Evolutionary conservation across 306 rosid species (phyloP).

Genomic region (Abrus pulchellus): DNA sequence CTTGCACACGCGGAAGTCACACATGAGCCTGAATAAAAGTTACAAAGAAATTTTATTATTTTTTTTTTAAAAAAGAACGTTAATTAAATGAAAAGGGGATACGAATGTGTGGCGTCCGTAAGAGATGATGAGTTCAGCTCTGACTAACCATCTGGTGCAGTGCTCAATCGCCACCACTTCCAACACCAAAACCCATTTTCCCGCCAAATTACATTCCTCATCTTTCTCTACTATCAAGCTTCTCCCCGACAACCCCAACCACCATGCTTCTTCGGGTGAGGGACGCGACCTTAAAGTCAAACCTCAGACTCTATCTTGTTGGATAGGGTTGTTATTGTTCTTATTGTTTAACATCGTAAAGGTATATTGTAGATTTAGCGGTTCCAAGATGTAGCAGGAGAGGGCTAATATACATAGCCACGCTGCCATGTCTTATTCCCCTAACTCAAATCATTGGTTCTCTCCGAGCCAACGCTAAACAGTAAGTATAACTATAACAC

Average conservation of each 20-base stretch:
- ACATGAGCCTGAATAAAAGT: no score
- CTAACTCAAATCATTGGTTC: conserved; percentile 48
- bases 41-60: not conserved
- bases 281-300: not conserved
- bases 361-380: conserved; percentile 4
- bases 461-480: conserved; percentile 57
- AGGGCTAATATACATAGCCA: conserved; percentile 60
- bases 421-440: conserved; percentile 73
- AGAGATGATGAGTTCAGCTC: conserved; percentile 57
- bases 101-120: conserved; percentile 37
- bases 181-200: conserved; percentile 45
- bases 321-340: not conserved
- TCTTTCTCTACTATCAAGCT: conserved; percentile 51
- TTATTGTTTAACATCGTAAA: not conserved
- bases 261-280: conserved; percentile 43
- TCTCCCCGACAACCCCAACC: conserved; percentile 46
- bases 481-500: conserved; percentile 55
- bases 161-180: conserved; percentile 46
- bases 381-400: conserved; percentile 62
- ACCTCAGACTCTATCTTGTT: not conserved
- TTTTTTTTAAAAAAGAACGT: no score
- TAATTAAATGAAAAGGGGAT: no score
- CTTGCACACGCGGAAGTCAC: no score
- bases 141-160: conserved; percentile 46
- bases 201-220: conserved; percentile 58